phyloP scores from a whole-genome alignment of 345 rosid species.

The Eucalyptus caleyi region DNA sequence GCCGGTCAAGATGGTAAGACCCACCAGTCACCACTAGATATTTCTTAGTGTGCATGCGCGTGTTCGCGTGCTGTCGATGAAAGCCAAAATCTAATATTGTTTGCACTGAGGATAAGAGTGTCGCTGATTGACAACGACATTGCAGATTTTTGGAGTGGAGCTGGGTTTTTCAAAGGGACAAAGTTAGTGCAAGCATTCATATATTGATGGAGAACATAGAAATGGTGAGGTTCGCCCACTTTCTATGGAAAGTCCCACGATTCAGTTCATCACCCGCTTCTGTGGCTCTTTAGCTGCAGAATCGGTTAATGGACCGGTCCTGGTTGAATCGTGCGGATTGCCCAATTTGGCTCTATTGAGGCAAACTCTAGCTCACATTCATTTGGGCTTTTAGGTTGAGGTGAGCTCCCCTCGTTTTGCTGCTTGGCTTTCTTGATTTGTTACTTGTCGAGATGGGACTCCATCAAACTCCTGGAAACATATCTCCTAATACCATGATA shows the following conservation, averaged over 20 bases:
- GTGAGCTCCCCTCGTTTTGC: background rate
- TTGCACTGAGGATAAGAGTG: background rate
- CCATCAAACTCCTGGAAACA: background rate
- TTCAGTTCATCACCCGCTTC: background rate
- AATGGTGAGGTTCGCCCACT: background rate
- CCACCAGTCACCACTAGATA: background rate
- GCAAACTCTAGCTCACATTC: background rate
- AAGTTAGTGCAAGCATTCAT: background rate
- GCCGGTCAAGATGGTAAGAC: background rate
- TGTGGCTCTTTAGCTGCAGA: background rate
- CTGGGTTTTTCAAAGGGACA: background rate
- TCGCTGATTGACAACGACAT: background rate
- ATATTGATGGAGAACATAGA: background rate
- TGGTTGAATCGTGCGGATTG: background rate
- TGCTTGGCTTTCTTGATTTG: background rate
- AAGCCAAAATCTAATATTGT: background rate
- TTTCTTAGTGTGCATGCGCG: background rate
- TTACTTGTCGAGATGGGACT: background rate
- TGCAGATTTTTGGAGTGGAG: background rate
- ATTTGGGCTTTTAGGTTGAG: background rate
- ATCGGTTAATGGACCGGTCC: background rate
- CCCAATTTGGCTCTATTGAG: background rate
- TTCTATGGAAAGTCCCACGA: background rate
- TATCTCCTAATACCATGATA: background rate
- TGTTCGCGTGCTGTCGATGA: background rate